Evolutionary conservation across 192 early-diverging fungal species (phyloP).

Genomic region (Entomortierella chlamydospora): DNA sequence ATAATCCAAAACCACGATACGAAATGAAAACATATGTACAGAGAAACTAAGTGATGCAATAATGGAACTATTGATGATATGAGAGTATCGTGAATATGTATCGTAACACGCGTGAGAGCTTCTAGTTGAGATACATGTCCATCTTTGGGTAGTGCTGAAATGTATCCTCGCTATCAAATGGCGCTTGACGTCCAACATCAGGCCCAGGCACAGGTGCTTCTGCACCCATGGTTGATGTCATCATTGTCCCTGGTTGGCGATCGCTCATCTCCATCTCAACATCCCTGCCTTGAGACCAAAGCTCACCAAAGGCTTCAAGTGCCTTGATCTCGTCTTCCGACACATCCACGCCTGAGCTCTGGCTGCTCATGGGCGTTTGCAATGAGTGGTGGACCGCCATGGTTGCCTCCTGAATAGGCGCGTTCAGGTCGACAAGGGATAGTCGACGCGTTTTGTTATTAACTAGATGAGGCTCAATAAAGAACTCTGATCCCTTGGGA

Average conservation of each 20-base stretch:
- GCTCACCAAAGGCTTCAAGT: conserved; percentile 47
- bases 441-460: conserved; percentile 31
- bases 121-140: conserved; percentile 9
- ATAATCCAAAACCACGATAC: too few relatives aligned
- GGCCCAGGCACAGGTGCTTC: conserved; percentile 22
- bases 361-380: background rate
- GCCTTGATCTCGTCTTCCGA: conserved; percentile 50
- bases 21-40: conserved; percentile 22
- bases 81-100: background rate
- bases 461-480: conserved; percentile 3
- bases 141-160: background rate
- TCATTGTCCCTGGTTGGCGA: too few relatives aligned
- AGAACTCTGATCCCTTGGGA: background rate
- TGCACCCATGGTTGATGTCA: background rate
- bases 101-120: background rate
- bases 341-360: conserved; percentile 26
- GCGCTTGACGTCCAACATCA: conserved; percentile 29
- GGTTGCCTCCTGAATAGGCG: conserved; percentile 40
- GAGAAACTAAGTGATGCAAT: conserved; percentile 9
- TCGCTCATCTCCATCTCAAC: conserved; percentile 24
- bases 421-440: conserved; percentile 45
- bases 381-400: conserved; percentile 22
- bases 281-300: conserved; percentile 51
- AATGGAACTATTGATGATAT: background rate
- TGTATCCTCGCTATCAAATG: background rate